A percentile compares a stretch with the other conserved stretches of the same genome.
Evolutionary conservation across 257 asterid species (phyloP).

Genomic region (Solanum clarkiae): DNA sequence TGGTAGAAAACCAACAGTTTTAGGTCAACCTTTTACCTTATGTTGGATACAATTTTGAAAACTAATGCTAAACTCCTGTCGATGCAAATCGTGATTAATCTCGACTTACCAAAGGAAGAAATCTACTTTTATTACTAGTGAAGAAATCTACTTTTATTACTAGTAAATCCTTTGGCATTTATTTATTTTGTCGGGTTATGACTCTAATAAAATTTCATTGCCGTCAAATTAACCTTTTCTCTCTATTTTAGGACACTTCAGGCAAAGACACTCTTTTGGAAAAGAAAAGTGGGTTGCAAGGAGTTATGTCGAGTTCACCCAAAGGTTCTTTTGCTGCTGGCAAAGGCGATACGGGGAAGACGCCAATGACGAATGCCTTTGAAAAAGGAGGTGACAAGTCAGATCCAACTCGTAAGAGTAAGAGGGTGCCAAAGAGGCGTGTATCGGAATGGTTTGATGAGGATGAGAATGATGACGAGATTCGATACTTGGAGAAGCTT

Average conservation of each 20-base stretch:
- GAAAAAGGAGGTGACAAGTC: constrained; percentile 51
- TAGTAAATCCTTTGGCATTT: constrained; percentile 23
- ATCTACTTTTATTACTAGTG: constrained; percentile 8
- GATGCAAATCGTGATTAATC: neutral
- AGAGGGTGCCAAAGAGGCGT: constrained; percentile 70
- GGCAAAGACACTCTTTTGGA: constrained; percentile 33
- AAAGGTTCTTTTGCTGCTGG: constrained; percentile 29
- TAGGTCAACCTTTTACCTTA: neutral
- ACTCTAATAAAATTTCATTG: neutral
- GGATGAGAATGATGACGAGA: constrained; percentile 78
- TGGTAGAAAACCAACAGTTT: neutral
- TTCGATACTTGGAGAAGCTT: constrained; percentile 79
- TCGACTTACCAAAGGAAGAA: neutral
- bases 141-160: constrained; percentile 7
- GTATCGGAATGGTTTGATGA: constrained; percentile 65
- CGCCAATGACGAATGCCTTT: constrained; percentile 17
- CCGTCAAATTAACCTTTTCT: constrained; percentile 8
- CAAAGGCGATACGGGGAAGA: constrained; percentile 46
- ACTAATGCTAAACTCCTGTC: neutral
- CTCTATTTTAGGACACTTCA: constrained; percentile 44
- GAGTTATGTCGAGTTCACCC: constrained; percentile 46
- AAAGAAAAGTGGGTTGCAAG: constrained; percentile 44
- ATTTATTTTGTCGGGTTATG: constrained; percentile 3
- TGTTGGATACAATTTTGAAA: neutral
- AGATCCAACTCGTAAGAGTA: constrained; percentile 83